Evolutionary conservation across 1,284 basidiomycete species (phyloP), one percentile per base, ranked within the genome.

Genomic region (Puccinia brachypodii): DNA sequence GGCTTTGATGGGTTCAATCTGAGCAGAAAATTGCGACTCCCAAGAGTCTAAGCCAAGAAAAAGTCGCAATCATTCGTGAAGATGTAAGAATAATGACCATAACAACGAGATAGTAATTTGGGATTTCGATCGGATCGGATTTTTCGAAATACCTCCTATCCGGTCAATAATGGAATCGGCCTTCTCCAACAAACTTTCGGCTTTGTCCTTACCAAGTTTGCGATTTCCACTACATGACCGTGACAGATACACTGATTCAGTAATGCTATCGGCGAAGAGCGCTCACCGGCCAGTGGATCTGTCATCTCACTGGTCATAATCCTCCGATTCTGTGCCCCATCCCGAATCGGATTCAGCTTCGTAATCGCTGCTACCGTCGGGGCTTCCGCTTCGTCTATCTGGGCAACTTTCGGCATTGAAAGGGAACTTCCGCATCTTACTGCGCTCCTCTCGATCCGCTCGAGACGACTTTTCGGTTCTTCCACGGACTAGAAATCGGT

Each of bases 121-220:
- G 13, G 42, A 28, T 44, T 47, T 44, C 44, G 7, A 44, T 47
- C n/a, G n/a, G 14, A 71, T 44, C 3, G 8, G 42, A 42, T n/a
- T 50, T 9, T 42, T 28, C 2, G 14, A 72, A 53, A 72, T 72
- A 72, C 69, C 69, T 72, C 69, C 69, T 47, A 72, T 31, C 1
- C 53, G 69, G 6, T 72, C 44, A 53, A 72, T 72, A 14, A 72
- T 72, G 14, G 19, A 47, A 53, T 53, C 44, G 50, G 69, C 69
- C 69, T 72, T 72, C 33, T 25, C 47, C 28, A 72, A 53, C 31
- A 53, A 72, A 36, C 44, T 72, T 53, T 72, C 69, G 47, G 69
- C 33, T 33, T 72, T 53, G 28, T 72, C 22, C 69, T 72, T 72
- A 47, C 50, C 69, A 72, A 53, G 28, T 44, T 72, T 31, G 42